Evolutionary conservation across 1,139 yeast species (phyloP), one percentile per base, ranked within the genome.

Genomic region (Geotrichum europaeum): DNA sequence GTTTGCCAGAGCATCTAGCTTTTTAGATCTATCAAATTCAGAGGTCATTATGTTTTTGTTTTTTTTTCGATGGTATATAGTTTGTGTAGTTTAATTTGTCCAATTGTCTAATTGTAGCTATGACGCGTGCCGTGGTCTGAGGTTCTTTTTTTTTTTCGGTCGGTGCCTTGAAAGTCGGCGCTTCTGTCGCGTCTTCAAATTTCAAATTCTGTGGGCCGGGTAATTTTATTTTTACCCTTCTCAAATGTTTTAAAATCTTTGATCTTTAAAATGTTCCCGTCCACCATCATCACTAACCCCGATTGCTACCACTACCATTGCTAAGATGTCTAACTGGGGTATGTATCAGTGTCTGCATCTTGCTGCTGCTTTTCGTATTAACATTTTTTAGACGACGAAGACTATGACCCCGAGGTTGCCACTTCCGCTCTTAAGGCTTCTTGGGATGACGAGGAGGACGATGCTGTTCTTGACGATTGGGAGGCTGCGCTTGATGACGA

Each of bases 361-460:
- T 12, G 7, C 34, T 25, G 53, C 20, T 10, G 24, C n/a, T n/a
- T 49, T 47, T 7, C 20, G 1, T 50, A 45, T 18, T 52, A 50
- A 40, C 30, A 5, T 24, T 61, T 25, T 36, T 25, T 59, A 74
- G 78, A 76, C 70, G 79, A 76, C 75, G 79, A 75, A 75, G 97
- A 92, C 81, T 96, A 88, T 83, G 97, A 90, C 70, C 88, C 90
- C 72, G 94, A 87, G 63, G 84, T 86, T 64, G 85, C 91, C 57
- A 76, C 85, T 60, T 72, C 78, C 25, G 82, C 82, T 51, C 80
- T 81, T 62, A 79, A 84, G 63, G 86, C 85, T 58, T 84, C 90
- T 71, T 94, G 95, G 85, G 97, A 90, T 67, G 96, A 88, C 70
- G 95, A 85, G 65, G 89, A 83, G 55, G 90, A 88, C 63, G 88